These are phyloP conservation scores for Gastrolobium villosum DNA, from an alignment of 306 rosid genomes.

Conservation along the genomic window DNA sequence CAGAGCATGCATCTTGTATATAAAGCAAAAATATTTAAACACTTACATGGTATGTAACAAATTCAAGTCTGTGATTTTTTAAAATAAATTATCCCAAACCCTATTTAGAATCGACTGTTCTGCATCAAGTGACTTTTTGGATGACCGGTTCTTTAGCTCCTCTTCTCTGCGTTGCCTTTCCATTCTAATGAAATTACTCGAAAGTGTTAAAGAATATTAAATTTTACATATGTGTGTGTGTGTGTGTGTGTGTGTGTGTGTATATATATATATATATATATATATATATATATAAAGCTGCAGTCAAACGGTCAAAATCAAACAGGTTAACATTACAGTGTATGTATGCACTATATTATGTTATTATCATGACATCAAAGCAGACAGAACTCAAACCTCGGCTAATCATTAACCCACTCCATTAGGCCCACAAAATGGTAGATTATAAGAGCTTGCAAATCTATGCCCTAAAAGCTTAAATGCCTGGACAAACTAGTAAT, in stretches of 20 bases:
- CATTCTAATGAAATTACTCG: conserved; percentile 57
- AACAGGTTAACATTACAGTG: conserved; percentile 5
- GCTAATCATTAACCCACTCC: conserved; percentile 15
- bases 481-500: conserved; percentile 9
- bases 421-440: conserved; percentile 14
- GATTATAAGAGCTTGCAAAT: not conserved
- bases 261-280: too few species aligned
- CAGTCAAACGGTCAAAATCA: not conserved
- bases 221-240: not conserved
- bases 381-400: conserved; percentile 35
- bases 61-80: conserved; percentile 32
- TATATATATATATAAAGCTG: conserved; percentile 6
- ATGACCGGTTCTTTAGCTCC: conserved; percentile 64
- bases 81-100: conserved; percentile 50
- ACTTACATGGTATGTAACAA: conserved; percentile 8
- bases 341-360: not conserved
- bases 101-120: conserved; percentile 64
- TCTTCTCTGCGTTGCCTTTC: conserved; percentile 76
- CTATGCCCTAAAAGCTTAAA: conserved; percentile 21
- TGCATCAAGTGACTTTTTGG: conserved; percentile 59
- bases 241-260: too few species aligned
- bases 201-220: conserved; percentile 32
- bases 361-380: conserved; percentile 3
- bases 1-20: conserved; percentile 26
- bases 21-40: conserved; percentile 28